These are phyloP conservation scores for Thozetella sp. DNA, from an alignment of 495 filamentous ascomycete species.

Conservation along the genomic window DNA sequence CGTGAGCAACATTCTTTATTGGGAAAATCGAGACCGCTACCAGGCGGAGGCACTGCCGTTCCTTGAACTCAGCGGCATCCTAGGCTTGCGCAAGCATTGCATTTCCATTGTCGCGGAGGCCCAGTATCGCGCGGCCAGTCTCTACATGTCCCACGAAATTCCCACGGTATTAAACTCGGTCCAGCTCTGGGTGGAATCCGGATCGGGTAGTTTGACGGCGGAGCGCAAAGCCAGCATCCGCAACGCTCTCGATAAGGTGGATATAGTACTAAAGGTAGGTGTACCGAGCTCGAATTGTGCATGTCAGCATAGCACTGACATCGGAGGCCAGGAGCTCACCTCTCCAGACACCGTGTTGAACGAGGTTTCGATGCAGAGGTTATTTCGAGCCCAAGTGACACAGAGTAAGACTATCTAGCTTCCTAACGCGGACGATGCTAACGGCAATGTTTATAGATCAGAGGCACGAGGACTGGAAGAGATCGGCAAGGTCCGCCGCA, in stretches of 20 bases:
- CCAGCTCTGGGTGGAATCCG: constrained; percentile 40
- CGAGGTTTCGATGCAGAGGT: background rate
- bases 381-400: background rate
- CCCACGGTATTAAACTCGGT: constrained; percentile 29
- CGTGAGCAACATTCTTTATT: constrained; percentile 35
- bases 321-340: background rate
- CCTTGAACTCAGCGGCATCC: constrained; percentile 35
- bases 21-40: constrained; percentile 24
- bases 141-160: constrained; percentile 32
- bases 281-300: too few relatives aligned
- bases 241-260: constrained; percentile 7
- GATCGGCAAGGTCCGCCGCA: constrained; percentile 4
- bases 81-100: constrained; percentile 31
- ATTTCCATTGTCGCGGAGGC: constrained; percentile 35
- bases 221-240: constrained; percentile 25
- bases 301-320: too few relatives aligned
- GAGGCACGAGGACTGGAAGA: constrained; percentile 4
- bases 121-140: constrained; percentile 24
- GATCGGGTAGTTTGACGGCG: constrained; percentile 25
- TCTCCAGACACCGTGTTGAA: background rate
- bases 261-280: constrained; percentile 13
- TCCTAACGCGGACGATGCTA: too few relatives aligned
- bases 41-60: constrained; percentile 17
- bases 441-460: constrained; percentile 1
- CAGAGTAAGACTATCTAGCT: too few relatives aligned